A percentile compares a stretch with the other conserved stretches of the same genome.
These are phyloP conservation scores for Henningerozyma blattae DNA, from an alignment of 805 yeast genomes.

Conservation along the genomic window DNA sequence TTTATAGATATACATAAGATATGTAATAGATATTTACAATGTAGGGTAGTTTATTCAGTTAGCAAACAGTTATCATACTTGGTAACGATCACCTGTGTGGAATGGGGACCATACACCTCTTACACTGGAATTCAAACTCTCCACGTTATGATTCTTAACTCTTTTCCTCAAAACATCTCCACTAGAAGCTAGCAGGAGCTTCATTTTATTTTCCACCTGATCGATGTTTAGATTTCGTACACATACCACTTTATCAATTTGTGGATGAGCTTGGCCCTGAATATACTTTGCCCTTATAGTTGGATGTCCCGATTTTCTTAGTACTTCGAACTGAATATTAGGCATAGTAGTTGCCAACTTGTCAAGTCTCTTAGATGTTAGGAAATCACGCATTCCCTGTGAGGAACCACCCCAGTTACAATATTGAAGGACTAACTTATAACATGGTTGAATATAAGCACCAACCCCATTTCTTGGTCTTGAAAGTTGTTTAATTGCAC, in stretches of 20 bases:
- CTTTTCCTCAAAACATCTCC: conserved; percentile 51
- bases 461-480: conserved; percentile 67
- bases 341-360: conserved; percentile 49
- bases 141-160: conserved; percentile 63
- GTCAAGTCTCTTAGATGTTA: conserved; percentile 39
- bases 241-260: conserved; percentile 46
- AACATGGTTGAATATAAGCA: conserved; percentile 64
- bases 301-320: conserved; percentile 76
- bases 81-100: conserved; percentile 34
- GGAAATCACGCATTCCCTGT: conserved; percentile 61
- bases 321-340: conserved; percentile 58
- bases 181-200: conserved; percentile 51
- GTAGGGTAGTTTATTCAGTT: too few species aligned
- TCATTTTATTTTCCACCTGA: conserved; percentile 53
- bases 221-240: conserved; percentile 58
- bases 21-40: too few species aligned
- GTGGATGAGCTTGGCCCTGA: conserved; percentile 18
- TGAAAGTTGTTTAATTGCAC: conserved; percentile 46
- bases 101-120: conserved; percentile 98
- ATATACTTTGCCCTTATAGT: conserved; percentile 47
- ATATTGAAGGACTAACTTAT: conserved; percentile 60
- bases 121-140: conserved; percentile 67
- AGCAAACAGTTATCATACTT: too few species aligned
- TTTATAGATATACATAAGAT: too few species aligned
- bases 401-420: conserved; percentile 97